Conservation (phyloP, 1,139 yeast species). For the Kurtzmaniella quercitrusa region DNA sequence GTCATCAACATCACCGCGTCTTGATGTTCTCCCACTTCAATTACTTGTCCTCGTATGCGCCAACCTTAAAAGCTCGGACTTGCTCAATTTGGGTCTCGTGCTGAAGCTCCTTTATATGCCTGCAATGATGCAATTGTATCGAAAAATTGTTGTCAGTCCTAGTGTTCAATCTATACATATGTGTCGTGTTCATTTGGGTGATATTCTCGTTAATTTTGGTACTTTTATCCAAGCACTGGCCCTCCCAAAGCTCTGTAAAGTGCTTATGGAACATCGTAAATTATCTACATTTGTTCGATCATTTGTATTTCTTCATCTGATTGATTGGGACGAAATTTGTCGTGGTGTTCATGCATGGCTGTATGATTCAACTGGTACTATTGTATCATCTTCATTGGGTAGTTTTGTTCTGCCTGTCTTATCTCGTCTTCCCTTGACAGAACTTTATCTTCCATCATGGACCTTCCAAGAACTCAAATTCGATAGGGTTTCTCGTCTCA, state of each 20-base stretch:
- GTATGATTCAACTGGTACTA: conserved; percentile 5
- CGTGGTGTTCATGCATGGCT: conserved; percentile 4
- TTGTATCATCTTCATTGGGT: conserved; percentile 3
- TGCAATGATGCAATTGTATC: conserved; percentile 16
- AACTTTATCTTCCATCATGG: conserved; percentile 7
- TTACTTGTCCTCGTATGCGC: conserved; percentile 4
- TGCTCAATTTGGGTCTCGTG: conserved; percentile 14
- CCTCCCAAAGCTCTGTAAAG: conserved; percentile 11
- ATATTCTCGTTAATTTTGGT: conserved; percentile 14
- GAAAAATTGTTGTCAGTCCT: conserved; percentile 14
- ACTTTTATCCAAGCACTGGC: conserved; percentile 14
- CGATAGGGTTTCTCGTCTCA: conserved; percentile 2
- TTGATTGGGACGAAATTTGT: conserved; percentile 6
- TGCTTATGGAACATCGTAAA: conserved; percentile 11
- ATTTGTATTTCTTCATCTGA: conserved; percentile 11
- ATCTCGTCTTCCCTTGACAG: conserved; percentile 6
- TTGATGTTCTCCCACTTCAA: conserved; percentile 4
- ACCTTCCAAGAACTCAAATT: conserved; percentile 3
- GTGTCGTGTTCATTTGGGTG: conserved; percentile 10
- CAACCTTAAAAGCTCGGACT: conserved; percentile 14
- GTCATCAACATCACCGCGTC: not conserved
- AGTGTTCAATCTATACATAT: conserved; percentile 10
- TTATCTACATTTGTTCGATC: conserved; percentile 12
- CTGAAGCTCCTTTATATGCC: conserved; percentile 16
- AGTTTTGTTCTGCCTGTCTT: not conserved